Evolutionary conservation across 2,329 filamentous ascomycete genomes (phyloP).

Genomic region (Ceratocystis eucalypticola): DNA sequence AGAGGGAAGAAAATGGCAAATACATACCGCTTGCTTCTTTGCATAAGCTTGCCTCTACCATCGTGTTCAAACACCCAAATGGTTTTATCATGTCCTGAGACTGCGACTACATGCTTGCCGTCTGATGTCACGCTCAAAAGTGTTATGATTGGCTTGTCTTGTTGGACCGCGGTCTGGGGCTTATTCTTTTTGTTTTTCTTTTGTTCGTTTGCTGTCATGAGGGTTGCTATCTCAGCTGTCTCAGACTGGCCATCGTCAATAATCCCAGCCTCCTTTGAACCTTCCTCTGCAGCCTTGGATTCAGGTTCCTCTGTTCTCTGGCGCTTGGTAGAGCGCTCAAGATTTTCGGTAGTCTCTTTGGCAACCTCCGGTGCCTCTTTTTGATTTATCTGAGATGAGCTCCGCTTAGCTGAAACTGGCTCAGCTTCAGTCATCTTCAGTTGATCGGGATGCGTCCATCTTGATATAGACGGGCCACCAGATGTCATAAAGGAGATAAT

Average conservation of each 20-base stretch:
- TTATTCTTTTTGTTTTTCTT: constrained; percentile 25
- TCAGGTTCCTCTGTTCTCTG: constrained; percentile 20
- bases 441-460: constrained; percentile 44
- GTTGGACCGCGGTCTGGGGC: constrained; percentile 26
- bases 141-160: constrained; percentile 51
- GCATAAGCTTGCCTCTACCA: constrained; percentile 44
- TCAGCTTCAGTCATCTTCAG: constrained; percentile 23
- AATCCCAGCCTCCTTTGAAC: constrained; percentile 28
- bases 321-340: constrained; percentile 16
- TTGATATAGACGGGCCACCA: constrained; percentile 44
- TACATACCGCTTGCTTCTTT: constrained; percentile 57
- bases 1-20: background rate
- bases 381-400: constrained; percentile 24
- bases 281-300: constrained; percentile 7
- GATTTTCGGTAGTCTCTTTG: constrained; percentile 2
- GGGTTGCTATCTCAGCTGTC: constrained; percentile 13
- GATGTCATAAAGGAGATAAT: constrained; percentile 53
- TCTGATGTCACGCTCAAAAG: constrained; percentile 51
- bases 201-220: constrained; percentile 18
- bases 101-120: constrained; percentile 55
- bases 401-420: constrained; percentile 20
- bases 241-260: constrained; percentile 26
- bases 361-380: constrained; percentile 20
- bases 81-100: constrained; percentile 85
- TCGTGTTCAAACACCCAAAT: constrained; percentile 68